A percentile compares a stretch with the other conserved stretches of the same genome.
These are phyloP conservation scores for Sporothrix pallida DNA, from an alignment of 2,329 filamentous ascomycete species.

Conservation along the genomic window DNA sequence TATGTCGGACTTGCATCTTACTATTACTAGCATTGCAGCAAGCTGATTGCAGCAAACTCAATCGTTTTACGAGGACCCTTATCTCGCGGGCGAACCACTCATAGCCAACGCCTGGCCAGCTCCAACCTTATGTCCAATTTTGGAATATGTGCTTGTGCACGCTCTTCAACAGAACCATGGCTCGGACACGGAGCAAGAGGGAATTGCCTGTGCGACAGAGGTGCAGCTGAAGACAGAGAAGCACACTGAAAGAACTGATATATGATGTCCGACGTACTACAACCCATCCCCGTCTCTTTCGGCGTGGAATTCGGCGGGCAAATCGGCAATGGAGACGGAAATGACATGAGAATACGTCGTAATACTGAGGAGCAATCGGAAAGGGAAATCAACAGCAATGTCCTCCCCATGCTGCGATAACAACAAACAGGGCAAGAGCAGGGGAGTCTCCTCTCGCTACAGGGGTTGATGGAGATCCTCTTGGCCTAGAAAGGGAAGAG, in stretches of 20 bases:
- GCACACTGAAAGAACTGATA: background rate
- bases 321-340: background rate
- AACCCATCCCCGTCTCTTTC: background rate
- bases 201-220: slow-evolving; percentile 12
- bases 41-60: background rate
- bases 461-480: slow-evolving; percentile 7
- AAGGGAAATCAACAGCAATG: background rate
- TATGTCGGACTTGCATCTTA: no score
- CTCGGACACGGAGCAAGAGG: slow-evolving; percentile 18
- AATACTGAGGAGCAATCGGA: no score
- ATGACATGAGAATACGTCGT: no score
- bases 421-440: slow-evolving; percentile 19
- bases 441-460: background rate
- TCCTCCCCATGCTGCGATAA: slow-evolving; percentile 16
- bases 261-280: slow-evolving; percentile 1
- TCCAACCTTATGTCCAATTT: background rate
- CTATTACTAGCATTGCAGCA: background rate
- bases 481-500: slow-evolving; percentile 15
- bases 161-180: slow-evolving; percentile 4
- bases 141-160: background rate
- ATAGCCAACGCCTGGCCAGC: background rate
- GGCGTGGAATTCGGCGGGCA: background rate
- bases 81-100: slow-evolving; percentile 1
- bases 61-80: background rate
- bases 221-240: slow-evolving; percentile 1